These are phyloP conservation scores for Nemania diffusa DNA, from an alignment of 2,329 filamentous ascomycete species.

Conservation along the genomic window DNA sequence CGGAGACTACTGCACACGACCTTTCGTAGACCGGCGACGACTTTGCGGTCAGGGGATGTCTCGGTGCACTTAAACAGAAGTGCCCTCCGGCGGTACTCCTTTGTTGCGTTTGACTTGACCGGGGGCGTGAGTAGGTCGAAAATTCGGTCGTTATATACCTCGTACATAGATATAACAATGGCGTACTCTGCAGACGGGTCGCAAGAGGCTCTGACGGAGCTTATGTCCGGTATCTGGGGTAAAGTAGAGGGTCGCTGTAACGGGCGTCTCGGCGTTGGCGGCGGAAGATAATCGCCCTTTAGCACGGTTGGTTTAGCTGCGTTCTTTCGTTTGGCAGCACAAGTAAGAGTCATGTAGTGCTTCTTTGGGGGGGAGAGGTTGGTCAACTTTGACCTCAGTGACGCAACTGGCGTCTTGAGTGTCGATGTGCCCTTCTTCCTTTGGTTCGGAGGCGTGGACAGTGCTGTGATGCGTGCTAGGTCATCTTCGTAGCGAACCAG, in stretches of 20 bases:
- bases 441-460: conserved; percentile 46
- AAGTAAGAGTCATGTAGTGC: conserved; percentile 58
- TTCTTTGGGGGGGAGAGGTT: conserved; percentile 47
- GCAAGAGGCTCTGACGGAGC: conserved; percentile 72
- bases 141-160: conserved; percentile 98
- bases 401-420: conserved; percentile 39
- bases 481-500: conserved; percentile 53
- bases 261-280: conserved; percentile 68
- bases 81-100: conserved; percentile 78
- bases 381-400: conserved; percentile 49
- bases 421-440: conserved; percentile 12
- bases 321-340: conserved; percentile 58
- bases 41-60: conserved; percentile 86
- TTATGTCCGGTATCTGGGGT: conserved; percentile 79
- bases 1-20: conserved; percentile 83
- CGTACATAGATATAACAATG: conserved; percentile 95
- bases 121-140: conserved; percentile 86
- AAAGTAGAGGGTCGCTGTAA: conserved; percentile 76
- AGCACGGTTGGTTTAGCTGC: conserved; percentile 56
- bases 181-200: conserved; percentile 82
- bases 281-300: conserved; percentile 63
- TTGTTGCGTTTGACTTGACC: conserved; percentile 68
- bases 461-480: conserved; percentile 40
- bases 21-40: conserved; percentile 91
- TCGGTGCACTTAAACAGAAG: conserved; percentile 94